Percentiles rank a stretch among this genome's conserved stretches.
Conservation (phyloP, 192 early-diverging fungal species). For the Backusella westeae region DNA sequence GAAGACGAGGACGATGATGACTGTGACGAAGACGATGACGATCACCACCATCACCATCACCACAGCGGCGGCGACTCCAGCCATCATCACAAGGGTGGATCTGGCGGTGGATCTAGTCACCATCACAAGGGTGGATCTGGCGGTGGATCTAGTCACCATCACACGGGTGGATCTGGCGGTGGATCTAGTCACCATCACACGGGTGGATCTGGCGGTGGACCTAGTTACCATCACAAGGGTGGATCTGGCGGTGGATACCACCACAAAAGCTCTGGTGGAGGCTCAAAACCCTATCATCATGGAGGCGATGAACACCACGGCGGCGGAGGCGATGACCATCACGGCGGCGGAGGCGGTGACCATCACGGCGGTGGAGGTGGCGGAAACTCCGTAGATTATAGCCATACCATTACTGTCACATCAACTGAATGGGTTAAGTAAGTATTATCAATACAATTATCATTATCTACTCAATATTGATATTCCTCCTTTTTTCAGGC, state of each 20-base stretch:
- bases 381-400: neutral
- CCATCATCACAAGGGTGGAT: neutral
- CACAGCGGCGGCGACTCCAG: neutral
- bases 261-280: neutral
- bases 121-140: neutral
- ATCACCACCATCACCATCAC: neutral
- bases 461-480: neutral
- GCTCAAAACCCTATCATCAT: neutral
- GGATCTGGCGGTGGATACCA: neutral
- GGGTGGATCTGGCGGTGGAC: neutral
- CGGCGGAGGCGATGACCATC: neutral
- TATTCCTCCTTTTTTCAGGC: neutral
- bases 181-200: neutral
- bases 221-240: neutral
- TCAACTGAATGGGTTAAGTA: conserved; percentile 14
- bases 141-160: neutral
- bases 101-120: neutral
- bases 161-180: neutral
- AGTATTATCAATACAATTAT: neutral
- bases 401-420: conserved; percentile 13
- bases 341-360: neutral
- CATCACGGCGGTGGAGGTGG: neutral
- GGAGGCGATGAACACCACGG: neutral
- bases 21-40: neutral
- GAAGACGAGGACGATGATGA: neutral